These are phyloP conservation scores for Vigna mungo DNA, from an alignment of 306 rosid species.

Conservation along the genomic window DNA sequence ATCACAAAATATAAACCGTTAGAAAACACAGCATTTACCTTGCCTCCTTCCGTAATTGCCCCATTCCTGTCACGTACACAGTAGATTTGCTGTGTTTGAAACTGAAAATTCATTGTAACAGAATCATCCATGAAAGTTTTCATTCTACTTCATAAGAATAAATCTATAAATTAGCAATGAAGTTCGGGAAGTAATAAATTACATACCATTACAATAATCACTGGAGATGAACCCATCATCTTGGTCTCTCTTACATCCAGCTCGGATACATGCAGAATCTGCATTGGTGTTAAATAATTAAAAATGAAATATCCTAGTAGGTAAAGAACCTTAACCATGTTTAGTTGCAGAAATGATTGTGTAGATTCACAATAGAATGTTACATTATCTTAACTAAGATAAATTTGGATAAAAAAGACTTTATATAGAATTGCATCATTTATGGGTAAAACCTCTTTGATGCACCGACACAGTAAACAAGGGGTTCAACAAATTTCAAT, in stretches of 20 bases:
- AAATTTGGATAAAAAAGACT: not conserved
- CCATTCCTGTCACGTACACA: constrained; percentile 85
- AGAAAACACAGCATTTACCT: constrained; percentile 58
- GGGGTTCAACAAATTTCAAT: no score
- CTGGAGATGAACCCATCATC: constrained; percentile 82
- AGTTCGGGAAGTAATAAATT: constrained; percentile 15
- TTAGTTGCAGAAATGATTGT: not conserved
- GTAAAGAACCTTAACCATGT: constrained; percentile 34
- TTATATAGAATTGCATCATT: constrained; percentile 25
- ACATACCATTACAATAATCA: constrained; percentile 72
- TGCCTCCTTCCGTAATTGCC: constrained; percentile 83
- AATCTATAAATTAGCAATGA: constrained; percentile 17
- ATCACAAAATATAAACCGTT: not conserved
- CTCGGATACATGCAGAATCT: constrained; percentile 90
- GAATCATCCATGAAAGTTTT: constrained; percentile 16
- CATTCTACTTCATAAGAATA: constrained; percentile 17
- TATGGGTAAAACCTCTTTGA: not conserved
- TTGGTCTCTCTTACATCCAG: constrained; percentile 80
- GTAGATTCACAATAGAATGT: not conserved
- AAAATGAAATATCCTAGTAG: not conserved
- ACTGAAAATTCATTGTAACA: constrained; percentile 56
- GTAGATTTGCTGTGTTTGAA: constrained; percentile 89
- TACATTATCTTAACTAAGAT: constrained; percentile 9
- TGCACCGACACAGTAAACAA: no score
- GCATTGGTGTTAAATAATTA: constrained; percentile 43